A percentile compares a stretch with the other conserved stretches of the same genome.
These are phyloP conservation scores for Prunella vulgaris DNA, from an alignment of 257 asterid genomes.

Conservation along the genomic window DNA sequence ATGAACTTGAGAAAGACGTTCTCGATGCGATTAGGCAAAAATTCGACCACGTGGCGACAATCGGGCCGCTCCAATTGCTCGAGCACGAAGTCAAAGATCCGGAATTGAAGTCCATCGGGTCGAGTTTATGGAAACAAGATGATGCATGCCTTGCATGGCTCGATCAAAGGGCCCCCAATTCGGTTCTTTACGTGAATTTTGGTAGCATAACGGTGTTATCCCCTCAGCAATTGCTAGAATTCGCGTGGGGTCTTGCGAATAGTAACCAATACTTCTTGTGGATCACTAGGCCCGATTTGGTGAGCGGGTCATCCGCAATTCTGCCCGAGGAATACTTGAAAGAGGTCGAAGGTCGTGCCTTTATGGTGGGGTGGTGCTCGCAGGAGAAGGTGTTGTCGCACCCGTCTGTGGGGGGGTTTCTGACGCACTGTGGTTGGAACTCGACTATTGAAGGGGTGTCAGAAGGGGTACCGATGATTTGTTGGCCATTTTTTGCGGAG, in stretches of 20 bases:
- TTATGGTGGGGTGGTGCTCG: conserved; percentile 62
- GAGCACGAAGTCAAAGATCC: conserved; percentile 19
- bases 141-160: conserved; percentile 50
- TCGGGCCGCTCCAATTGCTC: conserved; percentile 58
- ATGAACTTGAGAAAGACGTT: conserved; percentile 44
- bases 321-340: conserved; percentile 39
- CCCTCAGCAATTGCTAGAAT: conserved; percentile 42
- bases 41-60: conserved; percentile 35
- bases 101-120: conserved; percentile 26
- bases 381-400: conserved; percentile 55
- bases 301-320: conserved; percentile 37
- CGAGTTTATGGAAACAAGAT: conserved; percentile 66
- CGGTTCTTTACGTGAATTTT: conserved; percentile 61
- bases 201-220: conserved; percentile 61
- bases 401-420: conserved; percentile 43
- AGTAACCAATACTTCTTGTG: conserved; percentile 45
- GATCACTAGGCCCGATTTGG: conserved; percentile 62
- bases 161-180: conserved; percentile 32
- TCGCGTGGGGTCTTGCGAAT: conserved; percentile 71
- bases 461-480: conserved; percentile 57
- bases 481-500: conserved; percentile 76
- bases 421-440: conserved; percentile 71
- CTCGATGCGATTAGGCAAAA: conserved; percentile 37
- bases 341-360: conserved; percentile 41
- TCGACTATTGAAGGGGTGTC: conserved; percentile 54